phyloP scores from a whole-genome alignment of 495 filamentous ascomycete species.

The Podospora fimiseda region DNA sequence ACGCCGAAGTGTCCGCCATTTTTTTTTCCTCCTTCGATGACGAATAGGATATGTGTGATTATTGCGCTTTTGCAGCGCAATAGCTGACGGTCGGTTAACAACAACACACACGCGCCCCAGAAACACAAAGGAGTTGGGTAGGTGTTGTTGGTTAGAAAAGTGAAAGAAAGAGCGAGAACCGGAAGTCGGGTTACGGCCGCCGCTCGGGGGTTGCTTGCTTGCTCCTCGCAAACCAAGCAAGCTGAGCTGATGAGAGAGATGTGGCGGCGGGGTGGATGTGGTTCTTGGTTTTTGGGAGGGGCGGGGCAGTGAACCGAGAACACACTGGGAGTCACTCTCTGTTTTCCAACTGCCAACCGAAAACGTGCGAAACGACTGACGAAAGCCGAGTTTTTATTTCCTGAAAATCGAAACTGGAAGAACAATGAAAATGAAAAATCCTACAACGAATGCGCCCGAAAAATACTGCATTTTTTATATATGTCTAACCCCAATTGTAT shows the following conservation, averaged over 20 bases:
- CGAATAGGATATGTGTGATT: not conserved
- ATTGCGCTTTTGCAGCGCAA: not conserved
- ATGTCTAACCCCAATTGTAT: no score
- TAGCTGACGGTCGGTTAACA: no score
- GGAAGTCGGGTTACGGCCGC: no score
- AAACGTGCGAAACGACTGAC: no score
- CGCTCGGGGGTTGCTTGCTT: no score
- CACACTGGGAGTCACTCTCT: not conserved
- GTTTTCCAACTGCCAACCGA: no score
- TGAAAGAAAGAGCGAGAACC: not conserved
- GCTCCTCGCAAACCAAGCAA: no score
- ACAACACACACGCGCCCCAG: no score
- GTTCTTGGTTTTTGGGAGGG: not conserved
- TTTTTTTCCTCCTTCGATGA: not conserved
- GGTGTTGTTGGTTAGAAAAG: not conserved
- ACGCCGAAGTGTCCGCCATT: constrained; percentile 54
- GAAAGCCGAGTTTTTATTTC: not conserved
- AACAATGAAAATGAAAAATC: no score
- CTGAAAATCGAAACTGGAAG: no score
- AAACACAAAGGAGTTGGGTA: not conserved
- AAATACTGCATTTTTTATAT: no score
- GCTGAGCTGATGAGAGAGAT: constrained; percentile 1
- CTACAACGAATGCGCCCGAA: no score
- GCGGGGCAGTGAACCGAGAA: not conserved
- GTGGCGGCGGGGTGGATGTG: not conserved